Percentiles rank a stretch among this genome's conserved stretches.
Conservation (phyloP, 1,284 basidiomycete genomes). For the Wolfiporia cocos region DNA sequence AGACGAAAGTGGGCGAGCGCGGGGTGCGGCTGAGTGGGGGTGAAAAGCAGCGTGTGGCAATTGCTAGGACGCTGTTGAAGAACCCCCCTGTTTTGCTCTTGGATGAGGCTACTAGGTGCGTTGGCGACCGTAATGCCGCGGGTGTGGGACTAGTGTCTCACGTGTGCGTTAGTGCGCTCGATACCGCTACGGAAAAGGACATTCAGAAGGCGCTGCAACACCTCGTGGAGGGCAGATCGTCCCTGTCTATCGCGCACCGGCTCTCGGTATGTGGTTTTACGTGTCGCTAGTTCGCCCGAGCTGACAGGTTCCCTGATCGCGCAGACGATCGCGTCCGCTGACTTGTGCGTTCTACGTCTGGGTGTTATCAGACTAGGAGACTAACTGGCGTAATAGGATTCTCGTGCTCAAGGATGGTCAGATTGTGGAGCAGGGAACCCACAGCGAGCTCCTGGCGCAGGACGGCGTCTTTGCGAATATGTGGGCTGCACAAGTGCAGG, state of each 20-base stretch:
- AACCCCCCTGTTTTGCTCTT: constrained; percentile 79
- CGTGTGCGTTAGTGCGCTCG: constrained; percentile 50
- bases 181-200: constrained; percentile 80
- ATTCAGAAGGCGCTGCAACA: constrained; percentile 81
- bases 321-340: constrained; percentile 71
- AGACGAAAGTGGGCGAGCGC: constrained; percentile 77
- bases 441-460: constrained; percentile 63
- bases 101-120: constrained; percentile 75
- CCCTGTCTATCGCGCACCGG: constrained; percentile 76
- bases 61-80: constrained; percentile 83
- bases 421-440: constrained; percentile 74
- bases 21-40: constrained; percentile 74
- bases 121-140: constrained; percentile 1
- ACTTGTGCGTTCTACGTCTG: constrained; percentile 46
- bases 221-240: constrained; percentile 63
- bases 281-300: constrained; percentile 5
- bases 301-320: constrained; percentile 13
- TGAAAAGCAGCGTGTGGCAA: constrained; percentile 85
- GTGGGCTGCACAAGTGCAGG: constrained; percentile 75
- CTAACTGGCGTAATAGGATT: constrained; percentile 43
- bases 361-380: constrained; percentile 2
- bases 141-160: constrained; percentile 8
- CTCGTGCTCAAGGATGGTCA: constrained; percentile 78
- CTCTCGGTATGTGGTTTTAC: constrained; percentile 53
- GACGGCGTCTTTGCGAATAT: constrained; percentile 73